A percentile compares a stretch with the other conserved stretches of the same genome.
phyloP scores from a whole-genome alignment of 345 rosid species.

The Isatis tinctoria region DNA sequence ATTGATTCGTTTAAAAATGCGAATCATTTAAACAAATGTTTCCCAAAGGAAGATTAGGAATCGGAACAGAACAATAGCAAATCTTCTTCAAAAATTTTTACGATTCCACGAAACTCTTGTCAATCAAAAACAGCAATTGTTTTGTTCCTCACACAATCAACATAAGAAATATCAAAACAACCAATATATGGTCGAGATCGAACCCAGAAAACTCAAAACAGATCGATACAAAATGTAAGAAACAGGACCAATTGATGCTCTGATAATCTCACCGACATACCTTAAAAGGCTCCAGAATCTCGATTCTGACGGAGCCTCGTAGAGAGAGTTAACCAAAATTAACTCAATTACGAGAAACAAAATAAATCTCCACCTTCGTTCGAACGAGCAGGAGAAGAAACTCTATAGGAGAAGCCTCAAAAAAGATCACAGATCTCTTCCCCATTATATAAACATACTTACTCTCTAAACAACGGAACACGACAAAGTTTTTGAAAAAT shows the following conservation, averaged over 20 bases:
- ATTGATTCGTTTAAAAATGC: neutral
- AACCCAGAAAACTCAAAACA: neutral
- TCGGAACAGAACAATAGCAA: neutral
- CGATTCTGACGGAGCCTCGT: neutral
- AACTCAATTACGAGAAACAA: neutral
- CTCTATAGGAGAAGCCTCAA: slow-evolving; percentile 12
- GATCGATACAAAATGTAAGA: neutral
- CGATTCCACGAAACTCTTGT: neutral
- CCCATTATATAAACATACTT: slow-evolving; percentile 17
- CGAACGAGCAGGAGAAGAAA: slow-evolving; percentile 5
- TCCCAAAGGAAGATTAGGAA: no score
- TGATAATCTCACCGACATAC: slow-evolving; percentile 11
- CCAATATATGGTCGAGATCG: neutral
- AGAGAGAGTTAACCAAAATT: neutral
- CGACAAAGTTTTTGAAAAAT: slow-evolving; percentile 3
- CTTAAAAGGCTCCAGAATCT: neutral
- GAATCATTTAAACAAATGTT: neutral
- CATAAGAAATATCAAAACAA: neutral
- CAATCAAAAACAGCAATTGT: neutral
- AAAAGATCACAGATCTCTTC: slow-evolving; percentile 9
- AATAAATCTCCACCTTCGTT: neutral
- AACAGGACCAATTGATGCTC: neutral
- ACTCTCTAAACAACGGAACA: neutral
- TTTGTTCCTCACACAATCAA: neutral
- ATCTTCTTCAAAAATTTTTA: neutral